Base-by-base conservation (phyloP, 129 eudicot genomes). In the Flaveria sonorensis region DNA sequence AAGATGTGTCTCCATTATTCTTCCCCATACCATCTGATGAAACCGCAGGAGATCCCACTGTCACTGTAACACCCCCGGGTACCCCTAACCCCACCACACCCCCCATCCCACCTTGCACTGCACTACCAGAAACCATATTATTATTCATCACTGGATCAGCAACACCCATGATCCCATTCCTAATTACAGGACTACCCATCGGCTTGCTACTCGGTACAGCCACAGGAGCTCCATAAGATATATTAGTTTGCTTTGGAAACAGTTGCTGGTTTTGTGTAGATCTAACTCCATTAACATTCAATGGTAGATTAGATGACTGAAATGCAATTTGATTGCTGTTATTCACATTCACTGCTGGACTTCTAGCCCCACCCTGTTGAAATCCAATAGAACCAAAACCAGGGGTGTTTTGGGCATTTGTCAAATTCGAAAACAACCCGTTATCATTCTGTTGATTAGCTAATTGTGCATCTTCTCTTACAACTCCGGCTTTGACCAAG, bases 401-500 rank as follows among this genome's bases (percentile, higher is more conserved):
- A 43, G 87, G 32, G 80, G 39, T 73, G 65, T 87, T 90, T 70
- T 75, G 89, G 67, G 87, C 30, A 56, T 64, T 81, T 13, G 83
- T 72, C 43, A 86, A 53, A 79, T 84, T 89, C 26, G 85, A 81
- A 74, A 90, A 83, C 77, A 87, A 46, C 20, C 78, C 89, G 39
- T 64, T 68, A 81, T 65, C 84, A 77, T 78, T 84, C 13, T 85
- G 21, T 51, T 85, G 83, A 18, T 52, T 79, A 32, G 28, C 60
- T 15, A 78, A 40, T 47, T 87, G 94, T 23, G 75, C 67, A 57
- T 89, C 98, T 76, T 94, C 98, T 86, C 90, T 89, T 10, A 91
- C 97, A 16, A 91, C 97, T 39, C 99, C 97, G 12, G 99, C 99
- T 82, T 83, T 94, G 11, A 87, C 83, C 85, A 94, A 81, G 76